Conservation (phyloP, 2,329 filamentous ascomycete species). For the Hymenoscyphus infarciens region DNA sequence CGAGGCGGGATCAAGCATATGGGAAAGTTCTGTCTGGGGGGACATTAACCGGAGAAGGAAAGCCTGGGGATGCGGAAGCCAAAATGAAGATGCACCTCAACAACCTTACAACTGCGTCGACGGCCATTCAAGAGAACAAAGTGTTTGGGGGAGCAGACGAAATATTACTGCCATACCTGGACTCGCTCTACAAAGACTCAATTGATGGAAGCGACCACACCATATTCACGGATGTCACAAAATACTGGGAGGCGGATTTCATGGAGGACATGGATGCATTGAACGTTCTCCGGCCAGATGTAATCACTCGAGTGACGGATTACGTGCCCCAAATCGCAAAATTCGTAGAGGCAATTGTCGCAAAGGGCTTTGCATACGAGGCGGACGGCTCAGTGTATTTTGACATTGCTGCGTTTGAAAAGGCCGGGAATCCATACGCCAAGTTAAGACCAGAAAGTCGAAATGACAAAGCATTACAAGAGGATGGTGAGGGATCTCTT, state of each 20-base stretch:
- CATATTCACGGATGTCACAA: conserved; percentile 83
- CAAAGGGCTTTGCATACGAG: conserved; percentile 83
- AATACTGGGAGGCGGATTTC: conserved; percentile 83
- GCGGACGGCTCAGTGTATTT: conserved; percentile 89
- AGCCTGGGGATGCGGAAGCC: conserved; percentile 56
- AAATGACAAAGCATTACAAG: conserved; percentile 76
- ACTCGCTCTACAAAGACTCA: conserved; percentile 61
- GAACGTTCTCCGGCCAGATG: conserved; percentile 79
- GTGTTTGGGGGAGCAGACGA: conserved; percentile 57
- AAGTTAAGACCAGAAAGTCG: conserved; percentile 80
- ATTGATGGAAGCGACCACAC: conserved; percentile 60
- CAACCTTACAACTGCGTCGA: conserved; percentile 40
- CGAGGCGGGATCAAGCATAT: conserved; percentile 50
- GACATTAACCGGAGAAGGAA: conserved; percentile 53
- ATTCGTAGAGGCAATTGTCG: conserved; percentile 67
- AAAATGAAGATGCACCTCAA: conserved; percentile 73
- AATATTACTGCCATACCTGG: conserved; percentile 78
- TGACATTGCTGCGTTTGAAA: conserved; percentile 83
- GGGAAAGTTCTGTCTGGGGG: conserved; percentile 52
- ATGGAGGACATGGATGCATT: conserved; percentile 82
- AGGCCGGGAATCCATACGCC: conserved; percentile 79
- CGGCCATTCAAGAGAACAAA: conserved; percentile 46
- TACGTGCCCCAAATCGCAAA: conserved; percentile 83
- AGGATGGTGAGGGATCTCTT: conserved; percentile 85
- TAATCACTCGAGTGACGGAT: conserved; percentile 86